Percentiles rank a stretch among this genome's conserved stretches.
phyloP scores from a whole-genome alignment of 495 filamentous ascomycete genomes.

The Monascus purpureus region DNA sequence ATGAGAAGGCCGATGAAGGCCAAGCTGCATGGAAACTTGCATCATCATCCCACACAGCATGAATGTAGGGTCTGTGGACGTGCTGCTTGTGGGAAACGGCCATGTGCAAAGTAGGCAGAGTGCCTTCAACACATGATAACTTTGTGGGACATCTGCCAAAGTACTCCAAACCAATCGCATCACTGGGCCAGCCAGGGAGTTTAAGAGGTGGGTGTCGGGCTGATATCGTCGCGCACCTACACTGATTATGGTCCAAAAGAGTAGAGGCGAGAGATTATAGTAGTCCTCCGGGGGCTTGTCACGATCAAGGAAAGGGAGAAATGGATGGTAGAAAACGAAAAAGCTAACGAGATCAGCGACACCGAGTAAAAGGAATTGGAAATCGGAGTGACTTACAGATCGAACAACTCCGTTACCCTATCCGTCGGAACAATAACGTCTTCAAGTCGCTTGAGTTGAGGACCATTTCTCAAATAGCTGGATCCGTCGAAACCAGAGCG shows the following conservation, averaged over 20 bases:
- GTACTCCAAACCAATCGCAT: conserved; percentile 70
- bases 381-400: conserved; percentile 33
- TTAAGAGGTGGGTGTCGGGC: conserved; percentile 50
- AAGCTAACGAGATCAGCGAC: conserved; percentile 28
- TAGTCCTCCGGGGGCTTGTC: conserved; percentile 60
- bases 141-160: conserved; percentile 68
- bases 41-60: conserved; percentile 87
- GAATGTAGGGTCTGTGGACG: conserved; percentile 76
- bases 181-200: conserved; percentile 55
- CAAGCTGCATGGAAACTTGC: conserved; percentile 82
- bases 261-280: conserved; percentile 54
- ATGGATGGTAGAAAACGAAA: conserved; percentile 73
- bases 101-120: conserved; percentile 81
- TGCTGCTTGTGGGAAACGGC: conserved; percentile 79
- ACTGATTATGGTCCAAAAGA: conserved; percentile 80
- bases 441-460: conserved; percentile 44
- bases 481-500: conserved; percentile 40
- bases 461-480: conserved; percentile 30
- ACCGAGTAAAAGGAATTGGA: neutral
- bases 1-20: conserved; percentile 78
- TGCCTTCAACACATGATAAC: conserved; percentile 82
- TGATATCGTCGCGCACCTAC: conserved; percentile 67
- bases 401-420: conserved; percentile 59
- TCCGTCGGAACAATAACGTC: conserved; percentile 62
- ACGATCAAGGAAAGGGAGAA: conserved; percentile 67